Base-by-base conservation (phyloP, 148 eudicot species). In the Camellia japonica region DNA sequence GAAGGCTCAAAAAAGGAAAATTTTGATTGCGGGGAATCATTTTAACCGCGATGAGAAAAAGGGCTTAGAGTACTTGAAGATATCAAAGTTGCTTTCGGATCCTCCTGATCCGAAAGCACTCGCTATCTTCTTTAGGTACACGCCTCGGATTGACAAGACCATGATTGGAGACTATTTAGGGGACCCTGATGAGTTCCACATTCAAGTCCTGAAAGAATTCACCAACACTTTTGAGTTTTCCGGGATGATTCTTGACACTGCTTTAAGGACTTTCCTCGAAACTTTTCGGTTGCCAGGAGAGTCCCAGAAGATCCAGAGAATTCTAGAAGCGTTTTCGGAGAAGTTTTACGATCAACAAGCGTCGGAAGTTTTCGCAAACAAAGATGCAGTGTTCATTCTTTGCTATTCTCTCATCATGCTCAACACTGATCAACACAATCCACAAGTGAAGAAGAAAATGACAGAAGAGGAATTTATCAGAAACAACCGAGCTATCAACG, bases 371-470 rank as follows among this genome's bases (percentile, higher is more conserved):
- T 93, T 93, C 70, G 98, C 86, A 19, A 89, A 89, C 80, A 91
- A 93, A 73, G 98, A 96, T 71, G 87, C 93, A 7, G 98, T 89
- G 16, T 82, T 84, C 58, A 82, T 96, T 42, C 86, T 96, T 14
- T 92, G 98, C 73, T 96, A 96, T 61, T 96, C 98, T 19, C 76
- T 96, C 49, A 94, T 96, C 70, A 96, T 96, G 99, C 86, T 96
- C 66, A 96, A 96, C 86, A 96, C 99, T 5, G 99, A 96, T 81
- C 98, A 92, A 56, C 98, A 96, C 73, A 96, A 96, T 69, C 98
- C 98, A 7, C 99, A 96, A 76, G 99, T 96, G 20, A 96, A 96
- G 90, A 96, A 91, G 83, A 96, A 96, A 80, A 96, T 96, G 99
- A 92, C 99, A 1, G 99, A 96, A 80, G 99, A 96, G 9, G 99